These are phyloP conservation scores for Hygrophila difformis DNA, from an alignment of 257 asterid species.

Conservation along the genomic window DNA sequence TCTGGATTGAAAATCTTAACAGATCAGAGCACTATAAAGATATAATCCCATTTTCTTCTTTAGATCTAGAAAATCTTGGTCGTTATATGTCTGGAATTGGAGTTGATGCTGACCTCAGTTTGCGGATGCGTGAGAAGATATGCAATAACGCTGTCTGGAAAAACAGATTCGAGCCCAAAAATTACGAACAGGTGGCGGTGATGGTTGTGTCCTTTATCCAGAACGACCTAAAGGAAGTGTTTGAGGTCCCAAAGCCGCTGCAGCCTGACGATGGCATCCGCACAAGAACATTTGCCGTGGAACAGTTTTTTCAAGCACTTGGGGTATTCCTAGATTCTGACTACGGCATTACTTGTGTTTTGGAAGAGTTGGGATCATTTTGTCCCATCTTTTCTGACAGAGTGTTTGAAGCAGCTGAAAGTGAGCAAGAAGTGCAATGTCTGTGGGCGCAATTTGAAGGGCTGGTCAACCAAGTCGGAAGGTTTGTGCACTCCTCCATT, in stretches of 20 bases:
- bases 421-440: neutral
- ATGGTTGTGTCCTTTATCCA: neutral
- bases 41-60: neutral
- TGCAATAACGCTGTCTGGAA: neutral
- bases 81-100: neutral
- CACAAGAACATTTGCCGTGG: too few relatives aligned
- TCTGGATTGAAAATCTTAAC: too few relatives aligned
- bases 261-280: too few relatives aligned
- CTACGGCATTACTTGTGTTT: too few relatives aligned
- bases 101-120: neutral
- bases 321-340: neutral
- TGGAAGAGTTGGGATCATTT: neutral
- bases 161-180: neutral
- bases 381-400: neutral
- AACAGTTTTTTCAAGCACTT: neutral
- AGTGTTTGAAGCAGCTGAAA: neutral
- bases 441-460: slow-evolving; percentile 1
- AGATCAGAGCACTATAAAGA: too few relatives aligned
- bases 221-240: neutral
- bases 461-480: slow-evolving; percentile 5
- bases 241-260: neutral
- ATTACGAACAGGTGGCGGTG: neutral
- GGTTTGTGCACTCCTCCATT: slow-evolving; percentile 9
- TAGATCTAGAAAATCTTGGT: neutral
- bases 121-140: neutral